These are phyloP conservation scores for Rhizoclosmatium globosum DNA, from an alignment of 192 early-diverging fungal species.

Conservation along the genomic window DNA sequence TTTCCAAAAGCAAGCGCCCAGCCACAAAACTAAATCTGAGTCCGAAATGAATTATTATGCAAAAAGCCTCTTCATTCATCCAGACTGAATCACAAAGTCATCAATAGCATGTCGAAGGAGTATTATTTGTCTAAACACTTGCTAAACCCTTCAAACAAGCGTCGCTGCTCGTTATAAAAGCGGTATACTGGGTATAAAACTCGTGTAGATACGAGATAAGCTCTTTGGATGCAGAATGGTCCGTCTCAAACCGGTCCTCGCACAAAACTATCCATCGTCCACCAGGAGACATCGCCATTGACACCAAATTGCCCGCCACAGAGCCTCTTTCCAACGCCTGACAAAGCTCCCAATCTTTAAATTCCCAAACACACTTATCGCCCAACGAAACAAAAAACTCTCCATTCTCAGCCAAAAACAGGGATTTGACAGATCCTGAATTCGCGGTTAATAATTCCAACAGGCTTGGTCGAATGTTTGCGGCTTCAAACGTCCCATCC, in stretches of 20 bases:
- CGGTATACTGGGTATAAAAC: neutral
- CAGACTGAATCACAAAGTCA: neutral
- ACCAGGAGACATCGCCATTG: neutral
- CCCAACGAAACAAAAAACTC: conserved; percentile 9
- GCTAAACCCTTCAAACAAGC: neutral
- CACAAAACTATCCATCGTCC: neutral
- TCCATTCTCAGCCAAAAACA: conserved; percentile 5
- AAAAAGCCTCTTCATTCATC: neutral
- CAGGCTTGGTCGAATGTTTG: neutral
- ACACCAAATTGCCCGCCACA: neutral
- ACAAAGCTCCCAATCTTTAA: conserved; percentile 9
- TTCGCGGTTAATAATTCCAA: neutral
- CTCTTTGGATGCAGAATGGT: neutral
- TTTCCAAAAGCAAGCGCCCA: neutral
- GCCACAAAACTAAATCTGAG: neutral
- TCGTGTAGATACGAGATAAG: neutral
- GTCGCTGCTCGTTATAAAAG: neutral
- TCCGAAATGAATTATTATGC: neutral
- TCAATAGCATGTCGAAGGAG: neutral
- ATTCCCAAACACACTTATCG: neutral
- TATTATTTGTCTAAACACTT: neutral
- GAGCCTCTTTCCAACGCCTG: neutral
- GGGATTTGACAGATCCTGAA: neutral
- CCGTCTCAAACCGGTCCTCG: neutral
- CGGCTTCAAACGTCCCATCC: neutral